phyloP scores from a whole-genome alignment of 345 rosid species.

The Nephelium lappaceum region DNA sequence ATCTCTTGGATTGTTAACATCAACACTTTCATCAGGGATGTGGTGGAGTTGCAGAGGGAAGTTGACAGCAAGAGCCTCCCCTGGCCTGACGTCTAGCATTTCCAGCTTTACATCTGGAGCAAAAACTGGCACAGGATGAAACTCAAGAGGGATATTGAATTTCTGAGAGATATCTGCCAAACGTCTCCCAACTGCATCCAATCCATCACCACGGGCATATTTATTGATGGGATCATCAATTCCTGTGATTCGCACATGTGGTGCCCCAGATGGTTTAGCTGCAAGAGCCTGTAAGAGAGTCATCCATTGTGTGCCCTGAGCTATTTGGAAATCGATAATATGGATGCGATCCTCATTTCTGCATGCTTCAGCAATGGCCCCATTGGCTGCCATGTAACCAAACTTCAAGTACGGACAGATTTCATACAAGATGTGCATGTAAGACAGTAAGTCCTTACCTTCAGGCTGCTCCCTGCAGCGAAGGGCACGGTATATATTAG shows the following conservation, averaged over 20 bases:
- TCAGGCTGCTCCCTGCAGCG: constrained; percentile 66
- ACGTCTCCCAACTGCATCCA: constrained; percentile 49
- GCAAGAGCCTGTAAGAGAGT: constrained; percentile 78
- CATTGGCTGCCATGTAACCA: constrained; percentile 82
- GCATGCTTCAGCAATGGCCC: constrained; percentile 83
- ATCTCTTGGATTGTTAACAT: constrained; percentile 68
- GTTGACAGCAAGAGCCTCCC: constrained; percentile 70
- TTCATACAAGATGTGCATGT: constrained; percentile 63
- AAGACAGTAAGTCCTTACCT: constrained; percentile 64
- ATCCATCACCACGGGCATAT: constrained; percentile 57
- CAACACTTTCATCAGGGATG: constrained; percentile 75
- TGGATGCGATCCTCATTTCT: constrained; percentile 58
- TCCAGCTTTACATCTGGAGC: constrained; percentile 51
- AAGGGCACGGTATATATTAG: constrained; percentile 49
- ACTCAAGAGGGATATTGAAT: constrained; percentile 59
- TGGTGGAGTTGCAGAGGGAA: constrained; percentile 75
- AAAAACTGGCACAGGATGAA: constrained; percentile 56
- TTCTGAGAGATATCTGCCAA: constrained; percentile 52
- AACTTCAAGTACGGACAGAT: constrained; percentile 79
- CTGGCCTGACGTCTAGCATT: constrained; percentile 70
- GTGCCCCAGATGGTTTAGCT: constrained; percentile 67
- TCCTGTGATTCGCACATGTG: constrained; percentile 69
- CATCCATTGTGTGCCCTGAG: constrained; percentile 72
- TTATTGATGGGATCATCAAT: constrained; percentile 58
- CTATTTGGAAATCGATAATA: constrained; percentile 69